Evolutionary conservation across 1,284 basidiomycete genomes (phyloP).

Genomic region (Ceratobasidium sp.): DNA sequence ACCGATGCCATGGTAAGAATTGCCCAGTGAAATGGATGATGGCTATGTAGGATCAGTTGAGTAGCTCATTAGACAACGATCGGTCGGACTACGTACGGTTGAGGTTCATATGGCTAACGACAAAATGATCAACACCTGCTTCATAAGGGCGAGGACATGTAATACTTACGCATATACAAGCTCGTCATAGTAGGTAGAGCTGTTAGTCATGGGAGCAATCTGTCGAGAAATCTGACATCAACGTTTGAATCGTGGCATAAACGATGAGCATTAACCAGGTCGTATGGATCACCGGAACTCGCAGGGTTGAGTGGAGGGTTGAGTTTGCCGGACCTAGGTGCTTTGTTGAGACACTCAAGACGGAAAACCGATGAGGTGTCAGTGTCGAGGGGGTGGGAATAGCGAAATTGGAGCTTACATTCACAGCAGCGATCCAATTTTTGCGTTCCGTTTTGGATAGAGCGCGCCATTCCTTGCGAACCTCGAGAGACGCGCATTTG

Average conservation of each 20-base stretch:
- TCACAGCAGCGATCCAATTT: constrained; percentile 42
- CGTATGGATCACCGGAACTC: not conserved
- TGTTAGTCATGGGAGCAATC: constrained; percentile 20
- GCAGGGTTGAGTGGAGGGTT: constrained; percentile 16
- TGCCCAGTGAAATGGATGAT: constrained; percentile 27
- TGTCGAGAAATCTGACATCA: not conserved
- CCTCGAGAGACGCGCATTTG: constrained; percentile 16
- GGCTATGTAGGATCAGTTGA: not conserved
- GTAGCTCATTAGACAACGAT: not conserved
- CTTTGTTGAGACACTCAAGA: constrained; percentile 12
- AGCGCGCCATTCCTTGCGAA: constrained; percentile 42
- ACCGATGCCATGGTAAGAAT: constrained; percentile 36
- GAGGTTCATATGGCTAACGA: constrained; percentile 23
- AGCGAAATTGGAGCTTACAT: too few relatives aligned
- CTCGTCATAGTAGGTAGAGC: constrained; percentile 35
- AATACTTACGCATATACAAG: constrained; percentile 29
- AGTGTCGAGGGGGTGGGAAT: too few relatives aligned
- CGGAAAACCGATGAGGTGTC: too few relatives aligned
- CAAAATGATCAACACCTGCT: not conserved
- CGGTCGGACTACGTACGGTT: not conserved
- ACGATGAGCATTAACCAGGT: constrained; percentile 8
- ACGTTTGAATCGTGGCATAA: not conserved
- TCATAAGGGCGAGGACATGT: not conserved
- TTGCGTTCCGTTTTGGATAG: constrained; percentile 29
- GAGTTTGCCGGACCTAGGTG: constrained; percentile 21